Evolutionary conservation across 768 basidiomycete species (phyloP).

Genomic region (Tubosaeta sp.): DNA sequence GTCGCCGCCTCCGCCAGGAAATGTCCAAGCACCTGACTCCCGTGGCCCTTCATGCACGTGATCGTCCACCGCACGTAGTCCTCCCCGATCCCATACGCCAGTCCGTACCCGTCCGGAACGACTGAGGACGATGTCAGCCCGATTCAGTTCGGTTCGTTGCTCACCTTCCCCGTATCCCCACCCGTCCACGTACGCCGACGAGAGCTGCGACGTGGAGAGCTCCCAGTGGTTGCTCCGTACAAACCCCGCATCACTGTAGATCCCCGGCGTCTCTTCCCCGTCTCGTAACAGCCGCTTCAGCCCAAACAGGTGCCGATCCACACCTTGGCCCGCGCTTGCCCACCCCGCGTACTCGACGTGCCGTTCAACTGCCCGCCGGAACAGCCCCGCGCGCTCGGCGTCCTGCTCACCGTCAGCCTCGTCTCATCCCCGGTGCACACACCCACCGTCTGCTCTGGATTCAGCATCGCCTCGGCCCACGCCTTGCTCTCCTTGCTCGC

Average conservation of each 20-base stretch:
- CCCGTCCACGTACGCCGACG: conserved; percentile 76
- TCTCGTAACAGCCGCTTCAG: conserved; percentile 75
- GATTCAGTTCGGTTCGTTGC: too few relatives aligned
- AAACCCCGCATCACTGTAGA: conserved; percentile 75
- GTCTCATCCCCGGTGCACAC: not conserved
- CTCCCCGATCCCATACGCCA: conserved; percentile 87
- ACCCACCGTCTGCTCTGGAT: conserved; percentile 46
- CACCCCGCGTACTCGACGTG: conserved; percentile 86
- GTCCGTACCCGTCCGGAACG: conserved; percentile 86
- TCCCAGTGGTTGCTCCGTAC: conserved; percentile 82
- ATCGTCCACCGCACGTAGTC: conserved; percentile 88
- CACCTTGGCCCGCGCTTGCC: conserved; percentile 93
- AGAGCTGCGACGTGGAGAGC: conserved; percentile 85
- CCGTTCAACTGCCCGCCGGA: conserved; percentile 70
- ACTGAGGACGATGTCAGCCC: conserved; percentile 41
- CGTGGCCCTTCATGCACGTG: conserved; percentile 60
- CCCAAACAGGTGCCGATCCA: conserved; percentile 94
- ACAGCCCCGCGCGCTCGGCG: conserved; percentile 55
- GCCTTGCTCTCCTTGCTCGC: conserved; percentile 78
- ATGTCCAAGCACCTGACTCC: conserved; percentile 51
- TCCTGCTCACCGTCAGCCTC: conserved; percentile 37
- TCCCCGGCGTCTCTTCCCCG: conserved; percentile 66
- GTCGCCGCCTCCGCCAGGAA: conserved; percentile 79
- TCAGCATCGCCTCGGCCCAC: conserved; percentile 89
- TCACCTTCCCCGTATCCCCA: conserved; percentile 97